Evolutionary conservation across 257 asterid species (phyloP).

Genomic region (Solanum sparsipilum): DNA sequence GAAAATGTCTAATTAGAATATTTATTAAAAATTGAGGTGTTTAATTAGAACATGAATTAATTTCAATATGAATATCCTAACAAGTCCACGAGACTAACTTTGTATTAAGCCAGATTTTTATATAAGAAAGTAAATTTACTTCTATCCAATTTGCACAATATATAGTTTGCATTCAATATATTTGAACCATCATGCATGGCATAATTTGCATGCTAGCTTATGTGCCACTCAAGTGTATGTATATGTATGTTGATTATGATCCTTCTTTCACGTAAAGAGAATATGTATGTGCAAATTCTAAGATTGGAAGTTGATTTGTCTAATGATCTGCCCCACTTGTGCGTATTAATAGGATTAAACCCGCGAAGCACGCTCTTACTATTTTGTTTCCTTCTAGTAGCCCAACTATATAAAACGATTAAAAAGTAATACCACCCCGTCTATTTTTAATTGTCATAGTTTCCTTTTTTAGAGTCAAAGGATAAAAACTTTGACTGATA

Average conservation of each 20-base stretch:
- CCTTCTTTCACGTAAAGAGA: neutral
- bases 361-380: neutral
- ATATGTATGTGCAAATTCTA: neutral
- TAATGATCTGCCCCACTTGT: neutral
- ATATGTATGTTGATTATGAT: neutral
- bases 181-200: neutral
- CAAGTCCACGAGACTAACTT: neutral
- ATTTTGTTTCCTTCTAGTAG: neutral
- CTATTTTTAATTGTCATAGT: too few species aligned
- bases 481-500: too few species aligned
- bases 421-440: too few species aligned
- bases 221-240: neutral
- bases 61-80: too few species aligned
- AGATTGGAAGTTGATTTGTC: neutral
- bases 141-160: neutral
- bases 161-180: neutral
- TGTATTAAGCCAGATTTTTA: neutral
- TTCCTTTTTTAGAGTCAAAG: too few species aligned
- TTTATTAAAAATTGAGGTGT: neutral
- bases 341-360: neutral
- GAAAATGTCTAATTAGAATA: too few species aligned
- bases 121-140: too few species aligned
- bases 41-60: neutral
- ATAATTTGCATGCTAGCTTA: neutral
- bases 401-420: neutral